Evolutionary conservation across 768 basidiomycete genomes (phyloP), one percentile per base, ranked within the genome.

Genomic region (Pleurotus salmoneostramineus): DNA sequence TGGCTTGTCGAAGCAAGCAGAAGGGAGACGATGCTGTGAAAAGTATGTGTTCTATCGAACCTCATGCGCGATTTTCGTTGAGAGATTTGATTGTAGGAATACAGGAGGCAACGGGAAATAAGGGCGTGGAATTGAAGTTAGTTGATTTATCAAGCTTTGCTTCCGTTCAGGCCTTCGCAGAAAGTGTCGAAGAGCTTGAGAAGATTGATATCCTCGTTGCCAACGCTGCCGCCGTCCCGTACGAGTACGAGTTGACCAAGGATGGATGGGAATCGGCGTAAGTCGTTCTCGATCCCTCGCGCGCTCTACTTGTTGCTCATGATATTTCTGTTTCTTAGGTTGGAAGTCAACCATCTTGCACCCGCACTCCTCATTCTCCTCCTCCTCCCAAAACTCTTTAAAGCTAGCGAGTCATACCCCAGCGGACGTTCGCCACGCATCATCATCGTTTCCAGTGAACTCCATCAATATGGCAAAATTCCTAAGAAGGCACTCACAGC

Each of bases 231-330:
- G 54, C 74, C 1, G 31, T 52, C 0, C 2, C n/a, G 0, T 0
- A 0, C 2, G 50, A 21, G 6, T 72, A 70, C 36, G 40, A 65
- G 4, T 42, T 60, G 6, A 77, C 76, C 0, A 34, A 52, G 0
- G 76, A 83, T 63, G 81, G 77, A 6, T 83, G 77, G 78, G 81
- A 83, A 58, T 50, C 65, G 7, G 65, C 61, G 82, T 82, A 50
- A 3, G 72, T 63, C 6, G 1, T 48, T 10, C 14, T 48, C 45
- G 37, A 17, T 5, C 34, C 44, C n/a, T 14, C 40, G n/a, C 11
- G 5, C 17, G 14, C 36, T 2, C 15, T 15, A 4, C 31, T 44
- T 32, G 35, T 27, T 21, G 17, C 32, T 8, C 44, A 15, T 34
- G 8, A n/a, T 32, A 50, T 27, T n/a, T 21, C 11, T 6, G 5